A percentile compares a stretch with the other conserved stretches of the same genome.
Conservation (phyloP, 75 land plant species). For the Chamaecyparis obtusa region DNA sequence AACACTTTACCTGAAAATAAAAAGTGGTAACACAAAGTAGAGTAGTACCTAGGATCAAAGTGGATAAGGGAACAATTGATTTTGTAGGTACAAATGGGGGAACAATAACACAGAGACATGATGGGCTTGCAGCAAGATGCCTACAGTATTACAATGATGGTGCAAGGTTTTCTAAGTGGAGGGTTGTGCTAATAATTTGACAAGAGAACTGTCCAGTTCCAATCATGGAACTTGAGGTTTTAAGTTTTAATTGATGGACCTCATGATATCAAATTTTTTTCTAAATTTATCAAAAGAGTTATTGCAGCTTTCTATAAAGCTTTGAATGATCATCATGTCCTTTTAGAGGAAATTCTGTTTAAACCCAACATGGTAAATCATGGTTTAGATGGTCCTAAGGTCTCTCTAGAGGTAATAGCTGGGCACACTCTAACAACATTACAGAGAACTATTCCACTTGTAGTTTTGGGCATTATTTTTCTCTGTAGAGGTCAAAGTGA, state of each 20-base stretch:
- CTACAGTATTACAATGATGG: conserved; percentile 72
- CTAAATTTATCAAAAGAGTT: conserved; percentile 64
- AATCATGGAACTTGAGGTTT: conserved; percentile 78
- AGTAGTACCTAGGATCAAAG: conserved; percentile 37
- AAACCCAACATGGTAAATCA: conserved; percentile 93
- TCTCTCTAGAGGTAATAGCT: conserved; percentile 55
- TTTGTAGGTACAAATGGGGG: conserved; percentile 19
- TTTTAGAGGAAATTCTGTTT: conserved; percentile 51
- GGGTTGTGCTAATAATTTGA: conserved; percentile 51
- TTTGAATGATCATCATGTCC: conserved; percentile 77
- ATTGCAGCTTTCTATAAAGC: conserved; percentile 84
- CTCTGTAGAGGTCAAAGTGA: conserved; percentile 64
- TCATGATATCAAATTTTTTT: conserved; percentile 52
- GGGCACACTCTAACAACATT: conserved; percentile 61
- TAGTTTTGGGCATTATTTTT: conserved; percentile 72
- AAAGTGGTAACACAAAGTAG: conserved; percentile 38
- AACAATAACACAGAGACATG: conserved; percentile 59
- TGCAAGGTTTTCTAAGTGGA: conserved; percentile 66
- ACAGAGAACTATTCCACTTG: conserved; percentile 73
- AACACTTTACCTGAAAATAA: conserved; percentile 22
- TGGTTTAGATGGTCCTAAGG: conserved; percentile 76
- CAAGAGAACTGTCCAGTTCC: conserved; percentile 83
- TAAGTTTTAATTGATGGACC: conserved; percentile 65
- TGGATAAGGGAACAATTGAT: conserved; percentile 42
- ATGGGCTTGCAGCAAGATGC: conserved; percentile 64